phyloP scores from a whole-genome alignment of 2,329 filamentous ascomycete species.

The Colletotrichum plurivorum region DNA sequence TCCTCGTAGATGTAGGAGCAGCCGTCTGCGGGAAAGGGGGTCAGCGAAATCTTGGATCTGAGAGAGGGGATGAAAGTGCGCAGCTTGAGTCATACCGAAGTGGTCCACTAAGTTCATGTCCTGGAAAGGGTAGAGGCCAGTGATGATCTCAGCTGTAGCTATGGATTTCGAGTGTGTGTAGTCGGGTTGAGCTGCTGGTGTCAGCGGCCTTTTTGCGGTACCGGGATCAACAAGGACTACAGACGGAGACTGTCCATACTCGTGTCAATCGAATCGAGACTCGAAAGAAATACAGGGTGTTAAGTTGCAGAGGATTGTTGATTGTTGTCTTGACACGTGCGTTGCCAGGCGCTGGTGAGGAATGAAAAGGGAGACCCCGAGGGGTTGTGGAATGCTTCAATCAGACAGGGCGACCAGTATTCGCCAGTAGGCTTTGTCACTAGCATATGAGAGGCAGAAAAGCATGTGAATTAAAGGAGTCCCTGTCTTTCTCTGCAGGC shows the following conservation, averaged over 20 bases:
- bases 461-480: too few relatives aligned
- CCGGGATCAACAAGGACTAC: background rate
- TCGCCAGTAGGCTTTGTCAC: background rate
- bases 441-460: too few relatives aligned
- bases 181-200: background rate
- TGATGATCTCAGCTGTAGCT: background rate
- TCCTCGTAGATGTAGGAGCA: constrained; percentile 21
- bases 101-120: constrained; percentile 24
- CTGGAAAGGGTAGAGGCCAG: background rate
- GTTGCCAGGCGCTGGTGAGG: constrained; percentile 10
- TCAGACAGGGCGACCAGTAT: background rate
- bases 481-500: too few relatives aligned
- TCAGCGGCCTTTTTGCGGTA: too few relatives aligned
- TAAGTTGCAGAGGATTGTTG: background rate
- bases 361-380: background rate
- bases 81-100: constrained; percentile 9
- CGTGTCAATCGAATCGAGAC: background rate
- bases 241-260: background rate
- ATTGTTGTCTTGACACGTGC: constrained; percentile 17
- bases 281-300: background rate
- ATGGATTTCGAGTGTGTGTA: background rate
- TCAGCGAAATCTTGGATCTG: background rate
- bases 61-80: too few relatives aligned
- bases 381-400: constrained; percentile 34
- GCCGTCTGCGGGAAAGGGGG: background rate